Base-by-base conservation (phyloP, 2,329 filamentous ascomycete genomes). In the Cladobotryum mycophilum region DNA sequence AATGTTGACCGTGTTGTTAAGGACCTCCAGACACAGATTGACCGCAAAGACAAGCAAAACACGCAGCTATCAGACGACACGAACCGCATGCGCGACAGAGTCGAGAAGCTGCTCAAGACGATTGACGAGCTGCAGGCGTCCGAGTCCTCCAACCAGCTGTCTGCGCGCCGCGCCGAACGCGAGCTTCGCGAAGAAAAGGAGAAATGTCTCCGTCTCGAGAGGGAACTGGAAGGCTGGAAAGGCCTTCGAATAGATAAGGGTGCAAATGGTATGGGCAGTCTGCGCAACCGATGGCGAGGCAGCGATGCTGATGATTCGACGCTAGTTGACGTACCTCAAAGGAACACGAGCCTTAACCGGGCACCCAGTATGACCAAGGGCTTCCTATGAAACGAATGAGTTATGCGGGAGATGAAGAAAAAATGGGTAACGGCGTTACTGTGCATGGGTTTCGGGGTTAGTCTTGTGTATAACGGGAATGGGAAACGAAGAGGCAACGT, bases 1-100 rank as follows among this genome's bases (percentile, higher is more conserved):
- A 96, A 95, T 64, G 86, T 96, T 22, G 93, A 97, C 71, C 89
- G 92, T 55, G 89, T 85, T 1, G 90, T 97, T 62, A 93, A 93
- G 69, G 93, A 97, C 68, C 80, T 97, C 20, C 89, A 96, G 69
- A 79, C 83, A 20, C 92, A 97, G 68, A 87, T 99, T 58, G 90
- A 96, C 44, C 88, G 93, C 60, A 89, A 90, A 60, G 92, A 97
- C 58, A 96, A 95, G 72, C 83, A 88, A 60, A 89, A 91, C 61
- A 64, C 76, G 5, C 85, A 93, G 63, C 76, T 96, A 15, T 79
- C 84, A 49, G 92, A 96, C 48, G 93, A 97, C 61, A 80, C 96
- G 51, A 76, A 78, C 58, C 88, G 92, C 56, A 84, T 89, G 62
- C 88, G 92, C 55, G 92, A 97, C 70, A 95, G 93, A 75, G 82